Percentiles rank a stretch among this genome's conserved stretches.
These are phyloP conservation scores for Neonectria neomacrospora DNA, from an alignment of 2,329 filamentous ascomycete genomes.

Conservation along the genomic window DNA sequence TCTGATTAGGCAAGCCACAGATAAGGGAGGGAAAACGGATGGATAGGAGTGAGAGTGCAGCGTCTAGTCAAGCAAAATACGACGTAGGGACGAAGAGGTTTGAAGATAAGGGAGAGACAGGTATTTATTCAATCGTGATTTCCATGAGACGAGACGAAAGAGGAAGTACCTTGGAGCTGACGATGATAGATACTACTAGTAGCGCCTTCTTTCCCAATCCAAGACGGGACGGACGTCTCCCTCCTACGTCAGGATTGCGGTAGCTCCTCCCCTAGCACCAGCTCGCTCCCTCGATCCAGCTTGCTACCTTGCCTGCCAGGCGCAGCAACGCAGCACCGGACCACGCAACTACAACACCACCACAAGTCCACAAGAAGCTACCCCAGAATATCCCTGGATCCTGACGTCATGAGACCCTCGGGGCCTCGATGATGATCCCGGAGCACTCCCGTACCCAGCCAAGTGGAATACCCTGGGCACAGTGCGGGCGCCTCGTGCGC, in stretches of 20 bases:
- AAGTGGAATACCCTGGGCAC: constrained; percentile 16
- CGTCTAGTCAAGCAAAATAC: not conserved
- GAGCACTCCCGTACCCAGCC: not conserved
- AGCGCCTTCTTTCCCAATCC: constrained; percentile 31
- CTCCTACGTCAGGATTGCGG: constrained; percentile 36
- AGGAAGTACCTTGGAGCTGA: not conserved
- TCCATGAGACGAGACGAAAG: constrained; percentile 19
- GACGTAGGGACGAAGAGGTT: too few species aligned
- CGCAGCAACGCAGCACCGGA: constrained; percentile 9
- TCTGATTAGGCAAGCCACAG: constrained; percentile 2
- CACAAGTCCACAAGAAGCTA: constrained; percentile 19
- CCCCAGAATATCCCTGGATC: constrained; percentile 38
- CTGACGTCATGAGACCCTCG: constrained; percentile 40
- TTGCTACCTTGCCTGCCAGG: not conserved
- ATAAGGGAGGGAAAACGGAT: not conserved
- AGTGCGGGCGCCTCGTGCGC: constrained; percentile 15
- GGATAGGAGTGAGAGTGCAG: not conserved
- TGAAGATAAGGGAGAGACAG: not conserved
- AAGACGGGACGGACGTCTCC: not conserved
- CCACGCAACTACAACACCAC: not conserved
- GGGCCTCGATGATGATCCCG: constrained; percentile 39
- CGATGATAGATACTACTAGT: not conserved
- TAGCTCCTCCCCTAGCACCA: constrained; percentile 29
- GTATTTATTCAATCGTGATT: constrained; percentile 4
- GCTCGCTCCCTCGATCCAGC: not conserved